A percentile compares a stretch with the other conserved stretches of the same genome.
Evolutionary conservation across 768 basidiomycete species (phyloP).

Genomic region (Holtermannia corniformis): DNA sequence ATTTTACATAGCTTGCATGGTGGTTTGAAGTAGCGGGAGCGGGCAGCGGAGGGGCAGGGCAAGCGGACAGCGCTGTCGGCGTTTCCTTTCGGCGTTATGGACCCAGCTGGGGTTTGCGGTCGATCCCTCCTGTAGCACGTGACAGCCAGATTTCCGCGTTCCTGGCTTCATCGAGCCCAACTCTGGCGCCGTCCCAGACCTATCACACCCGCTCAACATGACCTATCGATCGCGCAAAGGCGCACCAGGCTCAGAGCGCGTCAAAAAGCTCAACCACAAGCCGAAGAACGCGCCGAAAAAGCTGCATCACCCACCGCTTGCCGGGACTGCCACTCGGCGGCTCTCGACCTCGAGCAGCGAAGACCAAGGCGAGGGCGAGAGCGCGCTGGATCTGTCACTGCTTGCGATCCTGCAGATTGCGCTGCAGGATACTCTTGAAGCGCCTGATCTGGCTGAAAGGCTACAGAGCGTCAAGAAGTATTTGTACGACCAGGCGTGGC

Average conservation of each 20-base stretch:
- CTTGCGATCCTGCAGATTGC: slow-evolving; percentile 20
- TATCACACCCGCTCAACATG: slow-evolving; percentile 8
- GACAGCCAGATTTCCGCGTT: background rate
- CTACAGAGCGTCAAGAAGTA: slow-evolving; percentile 35
- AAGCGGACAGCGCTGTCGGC: background rate
- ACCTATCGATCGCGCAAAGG: slow-evolving; percentile 28
- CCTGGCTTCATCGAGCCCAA: no score
- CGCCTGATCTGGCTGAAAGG: slow-evolving; percentile 16
- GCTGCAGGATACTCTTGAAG: slow-evolving; percentile 16
- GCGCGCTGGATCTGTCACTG: slow-evolving; percentile 8
- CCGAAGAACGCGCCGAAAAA: slow-evolving; percentile 14
- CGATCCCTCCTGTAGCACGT: no score
- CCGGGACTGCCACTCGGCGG: slow-evolving; percentile 8
- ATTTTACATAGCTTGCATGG: background rate
- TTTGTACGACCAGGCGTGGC: slow-evolving; percentile 37
- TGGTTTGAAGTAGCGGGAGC: background rate
- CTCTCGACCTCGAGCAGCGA: slow-evolving; percentile 3
- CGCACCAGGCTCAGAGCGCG: slow-evolving; percentile 16
- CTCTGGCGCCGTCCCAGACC: background rate
- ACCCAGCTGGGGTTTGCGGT: background rate
- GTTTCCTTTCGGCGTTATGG: background rate
- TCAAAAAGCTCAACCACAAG: slow-evolving; percentile 4
- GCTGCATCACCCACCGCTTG: slow-evolving; percentile 23
- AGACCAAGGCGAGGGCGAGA: background rate
- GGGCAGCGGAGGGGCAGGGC: background rate